Evolutionary conservation across 2,329 filamentous ascomycete genomes (phyloP).

Genomic region (Paecilomyces sp.): DNA sequence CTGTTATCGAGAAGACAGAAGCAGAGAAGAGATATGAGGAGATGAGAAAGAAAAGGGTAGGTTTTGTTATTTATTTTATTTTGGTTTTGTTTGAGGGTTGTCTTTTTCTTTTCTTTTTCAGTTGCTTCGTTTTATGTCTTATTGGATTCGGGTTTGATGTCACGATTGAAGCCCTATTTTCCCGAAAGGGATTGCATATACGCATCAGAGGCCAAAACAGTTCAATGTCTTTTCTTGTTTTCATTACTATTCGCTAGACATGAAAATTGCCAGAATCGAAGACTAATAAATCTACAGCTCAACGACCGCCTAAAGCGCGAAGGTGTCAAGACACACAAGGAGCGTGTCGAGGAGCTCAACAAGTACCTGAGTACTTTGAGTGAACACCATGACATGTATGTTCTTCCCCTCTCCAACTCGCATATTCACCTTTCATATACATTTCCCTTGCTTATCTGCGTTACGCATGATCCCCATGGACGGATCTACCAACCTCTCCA

Average conservation of each 20-base stretch:
- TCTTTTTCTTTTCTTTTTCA: slow-evolving; percentile 1
- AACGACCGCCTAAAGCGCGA: slow-evolving; percentile 75
- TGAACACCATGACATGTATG: slow-evolving; percentile 93
- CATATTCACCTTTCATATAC: not conserved
- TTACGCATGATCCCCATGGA: not conserved
- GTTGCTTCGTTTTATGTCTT: not conserved
- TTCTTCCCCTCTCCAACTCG: slow-evolving; percentile 3
- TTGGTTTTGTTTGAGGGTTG: slow-evolving; percentile 2
- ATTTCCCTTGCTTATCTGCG: not conserved
- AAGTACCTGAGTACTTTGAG: slow-evolving; percentile 85
- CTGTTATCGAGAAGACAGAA: slow-evolving; percentile 63
- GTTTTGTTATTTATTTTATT: slow-evolving; percentile 23
- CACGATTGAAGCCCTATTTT: not conserved
- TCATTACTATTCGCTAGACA: too few species aligned
- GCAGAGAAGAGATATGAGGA: slow-evolving; percentile 78
- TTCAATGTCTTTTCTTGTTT: not conserved
- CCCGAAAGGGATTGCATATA: not conserved
- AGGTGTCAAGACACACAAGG: slow-evolving; percentile 91
- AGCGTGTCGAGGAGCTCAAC: slow-evolving; percentile 92
- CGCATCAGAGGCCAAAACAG: not conserved
- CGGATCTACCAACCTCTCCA: not conserved
- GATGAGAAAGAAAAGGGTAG: slow-evolving; percentile 68
- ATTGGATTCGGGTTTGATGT: too few species aligned
- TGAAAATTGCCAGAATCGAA: too few species aligned
- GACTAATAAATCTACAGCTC: slow-evolving; percentile 49